Conservation (phyloP, 2,329 filamentous ascomycete genomes). For the Curvularia sp. region DNA sequence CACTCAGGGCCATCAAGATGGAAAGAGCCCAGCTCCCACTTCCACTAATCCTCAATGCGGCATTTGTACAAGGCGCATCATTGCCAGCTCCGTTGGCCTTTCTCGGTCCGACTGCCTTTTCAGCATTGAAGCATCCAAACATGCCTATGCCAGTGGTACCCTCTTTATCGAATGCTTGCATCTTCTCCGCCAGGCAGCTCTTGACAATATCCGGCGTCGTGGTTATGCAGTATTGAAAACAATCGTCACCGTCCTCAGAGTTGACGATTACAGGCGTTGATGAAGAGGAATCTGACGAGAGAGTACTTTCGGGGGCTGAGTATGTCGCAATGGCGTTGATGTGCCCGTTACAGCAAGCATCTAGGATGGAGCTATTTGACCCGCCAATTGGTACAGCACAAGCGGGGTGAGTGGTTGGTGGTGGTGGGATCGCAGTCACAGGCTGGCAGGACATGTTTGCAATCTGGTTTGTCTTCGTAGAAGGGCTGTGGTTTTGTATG, state of each 20-base stretch:
- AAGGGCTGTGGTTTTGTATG: background rate
- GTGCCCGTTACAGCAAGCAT: slow-evolving; percentile 42
- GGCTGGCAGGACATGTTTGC: slow-evolving; percentile 24
- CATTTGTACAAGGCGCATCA: slow-evolving; percentile 17
- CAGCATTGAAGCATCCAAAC: slow-evolving; percentile 25
- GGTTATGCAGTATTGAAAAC: slow-evolving; percentile 39
- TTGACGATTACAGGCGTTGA: slow-evolving; percentile 18
- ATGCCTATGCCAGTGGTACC: slow-evolving; percentile 1
- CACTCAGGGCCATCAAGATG: slow-evolving; percentile 18
- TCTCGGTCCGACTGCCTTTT: slow-evolving; percentile 12
- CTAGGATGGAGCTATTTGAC: slow-evolving; percentile 38
- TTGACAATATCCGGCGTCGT: slow-evolving; percentile 19
- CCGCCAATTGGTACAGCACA: slow-evolving; percentile 39
- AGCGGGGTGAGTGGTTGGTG: slow-evolving; percentile 31
- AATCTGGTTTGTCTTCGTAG: background rate
- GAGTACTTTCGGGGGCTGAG: slow-evolving; percentile 17
- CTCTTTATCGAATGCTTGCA: slow-evolving; percentile 16
- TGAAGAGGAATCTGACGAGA: slow-evolving; percentile 3
- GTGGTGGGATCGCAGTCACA: slow-evolving; percentile 27
- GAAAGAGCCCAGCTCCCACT: slow-evolving; percentile 11
- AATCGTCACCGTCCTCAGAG: slow-evolving; percentile 22
- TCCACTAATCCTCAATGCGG: slow-evolving; percentile 10
- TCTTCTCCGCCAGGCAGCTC: slow-evolving; percentile 23
- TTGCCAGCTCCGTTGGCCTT: slow-evolving; percentile 9
- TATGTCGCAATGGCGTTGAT: slow-evolving; percentile 37